Conservation (phyloP, 805 yeast species). For the Candida chauliodis region DNA sequence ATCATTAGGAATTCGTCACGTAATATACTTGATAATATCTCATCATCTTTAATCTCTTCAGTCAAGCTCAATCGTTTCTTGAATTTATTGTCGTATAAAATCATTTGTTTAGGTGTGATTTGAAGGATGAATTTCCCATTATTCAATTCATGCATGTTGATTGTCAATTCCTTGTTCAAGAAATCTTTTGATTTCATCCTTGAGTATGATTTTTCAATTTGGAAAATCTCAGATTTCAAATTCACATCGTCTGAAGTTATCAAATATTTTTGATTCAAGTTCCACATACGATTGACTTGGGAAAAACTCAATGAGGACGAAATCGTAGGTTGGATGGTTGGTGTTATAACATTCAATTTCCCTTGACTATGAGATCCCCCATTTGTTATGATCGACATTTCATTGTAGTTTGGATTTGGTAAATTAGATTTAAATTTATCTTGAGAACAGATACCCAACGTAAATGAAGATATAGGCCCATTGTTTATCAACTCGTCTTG, state of each 20-base stretch:
- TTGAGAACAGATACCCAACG: conserved; percentile 58
- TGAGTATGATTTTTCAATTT: conserved; percentile 58
- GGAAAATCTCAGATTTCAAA: conserved; percentile 65
- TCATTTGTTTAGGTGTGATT: conserved; percentile 63
- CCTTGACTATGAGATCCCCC: conserved; percentile 61
- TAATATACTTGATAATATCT: conserved; percentile 60
- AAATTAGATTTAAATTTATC: conserved; percentile 57
- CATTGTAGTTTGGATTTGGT: conserved; percentile 63
- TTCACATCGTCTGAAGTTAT: conserved; percentile 68
- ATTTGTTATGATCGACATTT: conserved; percentile 64
- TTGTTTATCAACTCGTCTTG: conserved; percentile 56
- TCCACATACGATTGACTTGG: conserved; percentile 75
- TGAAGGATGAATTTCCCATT: conserved; percentile 63
- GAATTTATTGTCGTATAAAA: conserved; percentile 58
- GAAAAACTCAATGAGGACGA: conserved; percentile 68
- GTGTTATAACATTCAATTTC: conserved; percentile 58
- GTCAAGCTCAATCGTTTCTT: conserved; percentile 42
- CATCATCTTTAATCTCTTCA: conserved; percentile 36
- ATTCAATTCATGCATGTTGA: conserved; percentile 61
- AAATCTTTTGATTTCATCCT: conserved; percentile 61
- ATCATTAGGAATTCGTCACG: conserved; percentile 61
- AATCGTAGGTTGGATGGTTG: conserved; percentile 65
- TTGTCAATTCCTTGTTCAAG: conserved; percentile 58
- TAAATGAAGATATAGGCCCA: conserved; percentile 72
- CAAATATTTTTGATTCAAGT: conserved; percentile 56